Conservation (phyloP, 805 yeast species). For the Yarrowia sp. region DNA sequence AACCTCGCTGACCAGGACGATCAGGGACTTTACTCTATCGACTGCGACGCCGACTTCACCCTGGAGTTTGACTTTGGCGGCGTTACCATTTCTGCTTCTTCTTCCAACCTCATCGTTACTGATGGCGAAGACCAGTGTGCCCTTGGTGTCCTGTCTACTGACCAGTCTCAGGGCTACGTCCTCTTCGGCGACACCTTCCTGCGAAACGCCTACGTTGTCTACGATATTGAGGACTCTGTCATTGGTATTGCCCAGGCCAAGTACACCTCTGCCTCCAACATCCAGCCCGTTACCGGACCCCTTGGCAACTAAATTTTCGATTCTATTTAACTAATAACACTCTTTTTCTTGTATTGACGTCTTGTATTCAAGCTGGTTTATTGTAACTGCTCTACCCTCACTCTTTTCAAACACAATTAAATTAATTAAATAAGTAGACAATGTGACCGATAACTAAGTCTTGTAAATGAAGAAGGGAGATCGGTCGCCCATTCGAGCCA, state of each 20-base stretch:
- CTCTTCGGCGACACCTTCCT: conserved; percentile 59
- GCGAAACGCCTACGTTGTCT: conserved; percentile 62
- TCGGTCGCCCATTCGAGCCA: conserved; percentile 5
- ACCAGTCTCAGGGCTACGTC: conserved; percentile 34
- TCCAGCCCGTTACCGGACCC: conserved; percentile 34
- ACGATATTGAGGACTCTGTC: conserved; percentile 49
- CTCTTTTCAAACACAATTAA: no score
- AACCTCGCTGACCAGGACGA: neutral
- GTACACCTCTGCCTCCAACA: neutral
- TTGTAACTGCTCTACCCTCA: no score
- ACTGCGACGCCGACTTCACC: neutral
- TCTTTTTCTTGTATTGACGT: neutral
- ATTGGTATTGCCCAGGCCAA: neutral
- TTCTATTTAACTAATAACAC: neutral
- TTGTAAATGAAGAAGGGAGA: neutral
- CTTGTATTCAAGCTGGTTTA: neutral
- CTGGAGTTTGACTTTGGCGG: conserved; percentile 30
- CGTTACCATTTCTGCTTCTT: neutral
- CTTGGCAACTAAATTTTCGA: neutral
- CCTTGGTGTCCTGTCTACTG: conserved; percentile 35
- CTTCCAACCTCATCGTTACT: neutral
- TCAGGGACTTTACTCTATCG: conserved; percentile 26
- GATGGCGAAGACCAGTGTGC: conserved; percentile 27
- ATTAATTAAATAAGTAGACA: no score
- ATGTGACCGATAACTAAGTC: no score